Evolutionary conservation across 1,284 basidiomycete species (phyloP).

Genomic region (Cutaneotrichosporon cavernicola): DNA sequence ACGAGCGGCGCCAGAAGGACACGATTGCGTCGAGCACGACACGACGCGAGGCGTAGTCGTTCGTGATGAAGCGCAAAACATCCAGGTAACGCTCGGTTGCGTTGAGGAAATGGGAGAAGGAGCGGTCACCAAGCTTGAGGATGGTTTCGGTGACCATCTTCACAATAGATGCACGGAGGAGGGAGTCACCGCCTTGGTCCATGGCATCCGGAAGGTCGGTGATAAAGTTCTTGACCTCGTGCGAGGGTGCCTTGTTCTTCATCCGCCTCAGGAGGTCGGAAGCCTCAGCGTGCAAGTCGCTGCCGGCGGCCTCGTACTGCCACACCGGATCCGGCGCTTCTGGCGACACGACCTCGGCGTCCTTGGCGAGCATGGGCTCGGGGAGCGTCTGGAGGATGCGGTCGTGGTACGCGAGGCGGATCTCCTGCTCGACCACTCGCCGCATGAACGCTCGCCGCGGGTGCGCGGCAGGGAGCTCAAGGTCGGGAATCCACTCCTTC

Average conservation of each 20-base stretch:
- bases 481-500: constrained; percentile 97
- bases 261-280: constrained; percentile 76
- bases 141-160: constrained; percentile 86
- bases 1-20: constrained; percentile 74
- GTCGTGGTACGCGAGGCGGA: constrained; percentile 90
- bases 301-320: constrained; percentile 75
- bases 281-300: constrained; percentile 76
- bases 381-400: constrained; percentile 87
- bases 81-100: constrained; percentile 96
- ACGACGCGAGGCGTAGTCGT: constrained; percentile 56
- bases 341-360: constrained; percentile 63
- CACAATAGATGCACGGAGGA: constrained; percentile 64
- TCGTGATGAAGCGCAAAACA: constrained; percentile 71
- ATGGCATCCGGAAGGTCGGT: constrained; percentile 59
- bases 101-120: constrained; percentile 97
- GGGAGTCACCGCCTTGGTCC: constrained; percentile 52
- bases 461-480: constrained; percentile 68
- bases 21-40: constrained; percentile 70
- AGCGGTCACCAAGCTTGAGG: constrained; percentile 85
- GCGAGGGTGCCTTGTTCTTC: constrained; percentile 65
- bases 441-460: constrained; percentile 85
- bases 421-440: constrained; percentile 84
- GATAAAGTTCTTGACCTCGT: constrained; percentile 75
- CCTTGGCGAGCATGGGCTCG: constrained; percentile 62
- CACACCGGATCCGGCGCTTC: constrained; percentile 80